Conservation (phyloP, 805 yeast genomes). For the Pichia membranifaciens region DNA sequence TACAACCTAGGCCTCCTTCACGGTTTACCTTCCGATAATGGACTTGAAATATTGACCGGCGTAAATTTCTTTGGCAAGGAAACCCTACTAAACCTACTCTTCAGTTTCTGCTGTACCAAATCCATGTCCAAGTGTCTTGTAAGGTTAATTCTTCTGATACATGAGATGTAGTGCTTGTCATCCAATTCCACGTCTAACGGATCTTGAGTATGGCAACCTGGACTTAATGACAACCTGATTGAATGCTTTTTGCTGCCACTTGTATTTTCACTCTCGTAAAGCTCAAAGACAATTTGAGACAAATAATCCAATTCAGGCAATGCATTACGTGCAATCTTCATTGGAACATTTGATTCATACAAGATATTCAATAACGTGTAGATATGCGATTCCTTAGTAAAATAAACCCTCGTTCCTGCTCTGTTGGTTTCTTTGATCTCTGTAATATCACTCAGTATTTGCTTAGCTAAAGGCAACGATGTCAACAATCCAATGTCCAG, state of each 20-base stretch:
- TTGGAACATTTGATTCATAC: constrained; percentile 90
- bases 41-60: constrained; percentile 78
- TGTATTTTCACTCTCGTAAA: constrained; percentile 70
- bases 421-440: constrained; percentile 70
- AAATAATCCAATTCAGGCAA: constrained; percentile 93
- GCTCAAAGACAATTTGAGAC: constrained; percentile 89
- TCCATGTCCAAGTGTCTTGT: constrained; percentile 94
- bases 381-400: constrained; percentile 96
- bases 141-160: constrained; percentile 83
- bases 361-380: constrained; percentile 87
- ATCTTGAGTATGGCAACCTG: constrained; percentile 97
- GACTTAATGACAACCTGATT: constrained; percentile 84
- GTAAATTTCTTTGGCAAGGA: constrained; percentile 86
- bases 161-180: constrained; percentile 92
- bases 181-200: constrained; percentile 96
- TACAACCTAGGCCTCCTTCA: constrained; percentile 7
- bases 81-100: constrained; percentile 78
- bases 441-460: constrained; percentile 73
- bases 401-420: constrained; percentile 83
- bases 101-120: constrained; percentile 73
- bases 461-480: constrained; percentile 87
- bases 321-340: constrained; percentile 90
- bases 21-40: constrained; percentile 21
- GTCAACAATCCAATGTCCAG: constrained; percentile 93
- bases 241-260: constrained; percentile 77